phyloP scores from a whole-genome alignment of 2,329 filamentous ascomycete species.

The Rhynchosporium graminicola region DNA sequence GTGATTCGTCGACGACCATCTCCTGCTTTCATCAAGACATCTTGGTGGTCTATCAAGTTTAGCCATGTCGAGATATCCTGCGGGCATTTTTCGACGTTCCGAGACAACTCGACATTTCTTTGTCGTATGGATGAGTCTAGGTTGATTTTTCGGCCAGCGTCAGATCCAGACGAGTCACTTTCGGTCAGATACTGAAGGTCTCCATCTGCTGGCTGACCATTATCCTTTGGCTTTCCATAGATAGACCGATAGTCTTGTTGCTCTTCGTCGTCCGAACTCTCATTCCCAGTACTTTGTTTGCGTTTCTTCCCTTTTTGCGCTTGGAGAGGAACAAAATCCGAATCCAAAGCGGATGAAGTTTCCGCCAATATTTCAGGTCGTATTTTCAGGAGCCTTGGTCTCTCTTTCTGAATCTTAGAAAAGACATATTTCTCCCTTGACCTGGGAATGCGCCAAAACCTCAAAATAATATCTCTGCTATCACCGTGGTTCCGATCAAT shows the following conservation, averaged over 20 bases:
- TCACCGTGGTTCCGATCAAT: conserved; percentile 63
- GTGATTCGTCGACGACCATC: conserved; percentile 52
- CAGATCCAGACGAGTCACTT: conserved; percentile 43
- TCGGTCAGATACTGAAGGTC: conserved; percentile 50
- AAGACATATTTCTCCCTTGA: conserved; percentile 49
- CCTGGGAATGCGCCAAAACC: conserved; percentile 42
- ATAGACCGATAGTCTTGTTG: conserved; percentile 65
- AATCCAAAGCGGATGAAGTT: conserved; percentile 28
- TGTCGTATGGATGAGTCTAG: conserved; percentile 51
- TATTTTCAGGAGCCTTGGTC: conserved; percentile 46
- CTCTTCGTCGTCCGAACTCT: conserved; percentile 50
- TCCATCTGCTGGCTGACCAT: conserved; percentile 35
- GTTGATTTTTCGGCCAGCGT: conserved; percentile 40
- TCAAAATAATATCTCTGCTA: conserved; percentile 53
- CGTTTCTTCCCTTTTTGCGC: conserved; percentile 40
- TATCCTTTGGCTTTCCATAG: conserved; percentile 59
- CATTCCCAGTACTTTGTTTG: conserved; percentile 36
- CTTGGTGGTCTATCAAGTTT: conserved; percentile 76
- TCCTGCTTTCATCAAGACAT: conserved; percentile 59
- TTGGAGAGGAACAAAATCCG: conserved; percentile 53
- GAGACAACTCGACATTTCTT: conserved; percentile 62
- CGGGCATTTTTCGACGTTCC: conserved; percentile 64
- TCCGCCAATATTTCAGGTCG: conserved; percentile 38
- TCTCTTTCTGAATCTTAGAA: conserved; percentile 45
- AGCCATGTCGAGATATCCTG: conserved; percentile 73